Evolutionary conservation across 2,329 filamentous ascomycete genomes (phyloP).

Genomic region (Verticillium longisporum): DNA sequence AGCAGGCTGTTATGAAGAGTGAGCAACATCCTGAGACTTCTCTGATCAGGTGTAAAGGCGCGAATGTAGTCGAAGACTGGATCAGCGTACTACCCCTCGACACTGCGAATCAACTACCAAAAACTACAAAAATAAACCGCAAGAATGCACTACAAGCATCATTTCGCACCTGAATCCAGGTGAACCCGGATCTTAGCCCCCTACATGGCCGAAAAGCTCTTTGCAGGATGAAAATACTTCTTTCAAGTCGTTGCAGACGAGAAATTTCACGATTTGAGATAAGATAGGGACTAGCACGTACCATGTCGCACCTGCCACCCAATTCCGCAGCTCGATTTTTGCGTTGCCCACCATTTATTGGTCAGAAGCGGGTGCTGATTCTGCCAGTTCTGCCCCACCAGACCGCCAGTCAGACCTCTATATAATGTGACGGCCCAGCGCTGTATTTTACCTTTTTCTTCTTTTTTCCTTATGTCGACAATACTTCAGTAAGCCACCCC

Average conservation of each 20-base stretch:
- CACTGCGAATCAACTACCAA: too few relatives aligned
- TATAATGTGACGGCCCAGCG: constrained; percentile 27
- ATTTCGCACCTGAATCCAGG: too few relatives aligned
- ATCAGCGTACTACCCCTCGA: too few relatives aligned
- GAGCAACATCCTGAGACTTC: too few relatives aligned
- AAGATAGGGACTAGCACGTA: background rate
- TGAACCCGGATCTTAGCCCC: background rate
- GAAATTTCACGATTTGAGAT: background rate
- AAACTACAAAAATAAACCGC: too few relatives aligned
- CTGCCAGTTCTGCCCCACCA: background rate
- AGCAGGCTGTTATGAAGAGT: too few relatives aligned
- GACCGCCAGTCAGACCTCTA: constrained; percentile 19
- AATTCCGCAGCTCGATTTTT: constrained; percentile 1
- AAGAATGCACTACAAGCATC: too few relatives aligned
- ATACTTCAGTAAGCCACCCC: constrained; percentile 48
- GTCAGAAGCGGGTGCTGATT: background rate
- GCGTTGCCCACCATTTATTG: background rate
- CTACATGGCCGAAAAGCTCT: background rate
- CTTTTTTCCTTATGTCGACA: constrained; percentile 54
- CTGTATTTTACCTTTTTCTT: constrained; percentile 26
- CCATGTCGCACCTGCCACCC: background rate
- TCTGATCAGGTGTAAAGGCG: too few relatives aligned
- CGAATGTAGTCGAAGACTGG: too few relatives aligned
- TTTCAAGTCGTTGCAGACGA: background rate
- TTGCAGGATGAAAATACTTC: background rate